These are phyloP conservation scores for Aspergillus incahuasiensis DNA, from an alignment of 495 filamentous ascomycete genomes.

Conservation along the genomic window DNA sequence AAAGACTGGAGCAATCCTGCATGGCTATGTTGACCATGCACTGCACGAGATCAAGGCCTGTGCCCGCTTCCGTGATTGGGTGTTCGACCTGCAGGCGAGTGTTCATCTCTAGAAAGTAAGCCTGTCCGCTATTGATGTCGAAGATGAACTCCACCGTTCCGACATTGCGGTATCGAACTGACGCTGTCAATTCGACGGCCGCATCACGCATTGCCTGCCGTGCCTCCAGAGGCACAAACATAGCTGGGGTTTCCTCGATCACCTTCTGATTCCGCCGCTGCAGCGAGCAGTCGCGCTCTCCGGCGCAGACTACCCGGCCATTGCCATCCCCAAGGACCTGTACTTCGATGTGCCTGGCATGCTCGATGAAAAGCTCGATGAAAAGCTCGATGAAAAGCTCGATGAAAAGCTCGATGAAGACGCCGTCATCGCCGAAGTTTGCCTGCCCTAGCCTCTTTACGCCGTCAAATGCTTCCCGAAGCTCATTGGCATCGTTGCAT, in stretches of 20 bases:
- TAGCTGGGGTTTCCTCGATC: slow-evolving; percentile 45
- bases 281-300: slow-evolving; percentile 57
- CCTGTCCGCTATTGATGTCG: slow-evolving; percentile 47
- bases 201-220: slow-evolving; percentile 22
- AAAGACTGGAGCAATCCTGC: slow-evolving; percentile 18
- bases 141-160: slow-evolving; percentile 62
- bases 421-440: slow-evolving; percentile 46
- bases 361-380: too few species aligned
- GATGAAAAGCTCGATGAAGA: slow-evolving; percentile 39
- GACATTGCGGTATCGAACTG: slow-evolving; percentile 48
- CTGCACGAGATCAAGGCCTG: slow-evolving; percentile 52
- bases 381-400: too few species aligned
- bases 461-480: slow-evolving; percentile 43
- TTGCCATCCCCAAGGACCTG: slow-evolving; percentile 55
- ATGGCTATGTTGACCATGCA: slow-evolving; percentile 52
- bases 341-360: slow-evolving; percentile 44
- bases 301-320: slow-evolving; percentile 44
- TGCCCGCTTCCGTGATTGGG: slow-evolving; percentile 51
- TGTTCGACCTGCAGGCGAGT: slow-evolving; percentile 56
- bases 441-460: slow-evolving; percentile 31
- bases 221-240: slow-evolving; percentile 1
- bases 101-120: slow-evolving; percentile 65
- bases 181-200: slow-evolving; percentile 38
- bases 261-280: slow-evolving; percentile 55
- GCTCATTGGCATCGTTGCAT: too few species aligned